phyloP scores from a whole-genome alignment of 805 yeast genomes.

The Lipomyces yamadae region DNA sequence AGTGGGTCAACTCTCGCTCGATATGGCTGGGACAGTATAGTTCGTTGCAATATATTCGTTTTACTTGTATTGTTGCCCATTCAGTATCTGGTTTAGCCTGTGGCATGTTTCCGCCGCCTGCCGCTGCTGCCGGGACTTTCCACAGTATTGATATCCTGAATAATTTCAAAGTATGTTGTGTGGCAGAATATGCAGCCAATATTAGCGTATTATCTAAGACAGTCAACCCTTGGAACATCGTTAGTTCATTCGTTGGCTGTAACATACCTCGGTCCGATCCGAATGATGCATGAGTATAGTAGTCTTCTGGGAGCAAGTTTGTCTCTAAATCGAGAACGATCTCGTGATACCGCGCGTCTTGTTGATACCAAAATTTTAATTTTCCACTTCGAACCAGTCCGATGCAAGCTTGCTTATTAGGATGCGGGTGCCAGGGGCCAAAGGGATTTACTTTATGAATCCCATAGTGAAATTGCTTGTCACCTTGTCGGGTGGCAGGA shows the following conservation, averaged over 20 bases:
- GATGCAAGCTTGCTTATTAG: constrained; percentile 71
- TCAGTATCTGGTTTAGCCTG: constrained; percentile 19
- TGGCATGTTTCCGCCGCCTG: constrained; percentile 1
- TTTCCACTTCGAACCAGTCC: constrained; percentile 68
- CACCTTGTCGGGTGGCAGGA: constrained; percentile 32
- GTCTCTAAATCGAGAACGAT: constrained; percentile 36
- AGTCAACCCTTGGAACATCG: background rate
- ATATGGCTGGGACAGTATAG: constrained; percentile 23
- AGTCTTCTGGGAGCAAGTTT: constrained; percentile 32
- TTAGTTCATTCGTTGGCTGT: background rate
- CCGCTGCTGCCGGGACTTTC: constrained; percentile 24
- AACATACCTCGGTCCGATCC: constrained; percentile 30
- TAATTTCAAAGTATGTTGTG: constrained; percentile 33
- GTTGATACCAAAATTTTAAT: constrained; percentile 54
- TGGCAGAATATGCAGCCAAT: constrained; percentile 41
- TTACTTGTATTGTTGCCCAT: constrained; percentile 19
- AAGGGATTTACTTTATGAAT: constrained; percentile 63
- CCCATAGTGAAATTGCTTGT: constrained; percentile 54
- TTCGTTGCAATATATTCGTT: constrained; percentile 22
- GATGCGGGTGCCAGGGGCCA: constrained; percentile 70
- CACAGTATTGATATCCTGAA: constrained; percentile 44
- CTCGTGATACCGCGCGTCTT: constrained; percentile 36
- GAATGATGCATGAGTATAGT: constrained; percentile 36
- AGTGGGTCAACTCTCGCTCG: constrained; percentile 23
- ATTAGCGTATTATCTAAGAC: constrained; percentile 40